phyloP scores from a whole-genome alignment of 1,284 basidiomycete species.

The Peniophora sp. region DNA sequence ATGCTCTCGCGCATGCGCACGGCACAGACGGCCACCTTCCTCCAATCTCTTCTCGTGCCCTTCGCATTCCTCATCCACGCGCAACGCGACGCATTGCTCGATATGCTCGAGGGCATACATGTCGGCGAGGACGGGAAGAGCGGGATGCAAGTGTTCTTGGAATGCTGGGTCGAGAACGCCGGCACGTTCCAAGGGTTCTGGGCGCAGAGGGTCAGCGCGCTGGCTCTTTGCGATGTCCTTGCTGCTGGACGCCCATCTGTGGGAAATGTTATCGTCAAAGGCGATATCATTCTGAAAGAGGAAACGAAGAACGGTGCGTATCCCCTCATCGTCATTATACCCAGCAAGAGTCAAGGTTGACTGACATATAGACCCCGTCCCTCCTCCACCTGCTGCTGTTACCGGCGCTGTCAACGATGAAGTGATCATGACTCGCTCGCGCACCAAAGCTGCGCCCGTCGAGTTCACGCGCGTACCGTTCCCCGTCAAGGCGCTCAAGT shows the following conservation, averaged over 20 bases:
- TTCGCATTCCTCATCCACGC: slow-evolving; percentile 89
- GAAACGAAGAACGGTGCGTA: slow-evolving; percentile 73
- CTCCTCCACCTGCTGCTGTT: no score
- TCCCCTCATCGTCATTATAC: neutral
- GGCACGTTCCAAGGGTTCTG: slow-evolving; percentile 94
- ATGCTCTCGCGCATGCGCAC: slow-evolving; percentile 75
- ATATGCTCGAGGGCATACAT: slow-evolving; percentile 61
- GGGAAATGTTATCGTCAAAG: slow-evolving; percentile 70
- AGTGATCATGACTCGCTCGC: slow-evolving; percentile 95
- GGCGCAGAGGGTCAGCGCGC: slow-evolving; percentile 77
- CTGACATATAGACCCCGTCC: slow-evolving; percentile 6
- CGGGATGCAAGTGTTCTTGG: slow-evolving; percentile 75
- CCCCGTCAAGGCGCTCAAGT: slow-evolving; percentile 86
- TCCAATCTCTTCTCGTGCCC: slow-evolving; percentile 82
- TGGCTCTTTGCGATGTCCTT: slow-evolving; percentile 79
- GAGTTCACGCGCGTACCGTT: slow-evolving; percentile 84
- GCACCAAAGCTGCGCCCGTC: slow-evolving; percentile 78
- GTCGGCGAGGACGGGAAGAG: slow-evolving; percentile 40
- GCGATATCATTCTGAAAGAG: slow-evolving; percentile 83
- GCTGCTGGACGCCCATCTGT: slow-evolving; percentile 57
- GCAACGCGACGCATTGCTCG: slow-evolving; percentile 70
- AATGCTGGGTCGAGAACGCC: slow-evolving; percentile 90
- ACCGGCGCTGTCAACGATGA: slow-evolving; percentile 5
- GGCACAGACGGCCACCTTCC: slow-evolving; percentile 84
- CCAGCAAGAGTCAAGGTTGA: slow-evolving; percentile 10